A percentile compares a stretch with the other conserved stretches of the same genome.
These are phyloP conservation scores for Penicillium fimorum DNA, from an alignment of 495 filamentous ascomycete genomes.

Conservation along the genomic window DNA sequence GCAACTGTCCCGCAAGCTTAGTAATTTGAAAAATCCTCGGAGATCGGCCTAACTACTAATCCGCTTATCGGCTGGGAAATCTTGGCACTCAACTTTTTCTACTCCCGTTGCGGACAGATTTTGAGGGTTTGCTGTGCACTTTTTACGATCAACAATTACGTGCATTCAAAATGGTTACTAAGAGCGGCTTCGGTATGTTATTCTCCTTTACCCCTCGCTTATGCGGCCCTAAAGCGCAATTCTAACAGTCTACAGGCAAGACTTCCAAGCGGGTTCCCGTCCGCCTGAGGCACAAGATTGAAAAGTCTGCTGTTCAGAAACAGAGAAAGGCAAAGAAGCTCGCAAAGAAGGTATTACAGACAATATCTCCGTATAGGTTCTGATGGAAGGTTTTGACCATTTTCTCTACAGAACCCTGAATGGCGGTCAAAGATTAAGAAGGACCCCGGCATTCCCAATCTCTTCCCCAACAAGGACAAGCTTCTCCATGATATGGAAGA, in stretches of 20 bases:
- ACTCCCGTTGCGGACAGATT: conserved; percentile 16
- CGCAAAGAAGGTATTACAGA: conserved; percentile 66
- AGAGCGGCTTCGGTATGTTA: conserved; percentile 42
- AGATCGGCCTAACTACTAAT: conserved; percentile 39
- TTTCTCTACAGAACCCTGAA: conserved; percentile 70
- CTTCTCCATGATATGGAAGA: conserved; percentile 93
- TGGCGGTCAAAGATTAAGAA: conserved; percentile 93
- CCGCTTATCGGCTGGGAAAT: conserved; percentile 48
- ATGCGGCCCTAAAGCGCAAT: conserved; percentile 7
- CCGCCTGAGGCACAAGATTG: conserved; percentile 90
- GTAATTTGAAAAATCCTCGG: conserved; percentile 19
- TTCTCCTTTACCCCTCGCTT: conserved; percentile 1
- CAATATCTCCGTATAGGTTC: background rate
- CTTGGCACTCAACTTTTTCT: conserved; percentile 40
- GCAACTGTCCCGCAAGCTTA: conserved; percentile 17
- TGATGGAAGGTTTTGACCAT: conserved; percentile 9
- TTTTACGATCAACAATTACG: conserved; percentile 13
- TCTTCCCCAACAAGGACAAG: conserved; percentile 97
- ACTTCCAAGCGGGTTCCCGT: conserved; percentile 89
- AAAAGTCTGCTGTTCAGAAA: conserved; percentile 89
- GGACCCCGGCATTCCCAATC: conserved; percentile 93
- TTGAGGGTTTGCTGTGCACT: conserved; percentile 12
- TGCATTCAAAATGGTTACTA: conserved; percentile 45
- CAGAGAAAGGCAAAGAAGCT: conserved; percentile 83
- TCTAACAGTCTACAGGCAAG: conserved; percentile 60